A percentile compares a stretch with the other conserved stretches of the same genome.
Conservation (phyloP, 306 rosid genomes). For the Carpinus viminea region DNA sequence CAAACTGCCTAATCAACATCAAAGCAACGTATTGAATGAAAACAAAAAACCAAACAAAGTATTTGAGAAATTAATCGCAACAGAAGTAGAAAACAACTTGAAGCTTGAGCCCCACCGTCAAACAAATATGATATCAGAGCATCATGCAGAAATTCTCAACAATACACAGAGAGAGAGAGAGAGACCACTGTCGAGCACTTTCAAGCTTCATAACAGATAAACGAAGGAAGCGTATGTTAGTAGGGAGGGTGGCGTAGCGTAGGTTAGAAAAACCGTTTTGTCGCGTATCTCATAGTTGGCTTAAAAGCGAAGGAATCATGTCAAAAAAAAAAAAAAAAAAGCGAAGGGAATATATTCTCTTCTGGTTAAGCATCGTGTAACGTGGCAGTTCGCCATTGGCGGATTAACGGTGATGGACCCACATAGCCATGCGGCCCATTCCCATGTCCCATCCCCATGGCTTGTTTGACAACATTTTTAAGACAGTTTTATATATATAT, state of each 20-base stretch:
- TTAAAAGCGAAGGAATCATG: not conserved
- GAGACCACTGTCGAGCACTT: not conserved
- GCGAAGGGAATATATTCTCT: not conserved
- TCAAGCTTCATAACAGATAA: not conserved
- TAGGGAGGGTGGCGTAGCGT: conserved; percentile 14
- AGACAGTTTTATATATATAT: too few relatives aligned
- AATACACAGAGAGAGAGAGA: not conserved
- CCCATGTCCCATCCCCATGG: too few relatives aligned
- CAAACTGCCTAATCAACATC: not conserved
- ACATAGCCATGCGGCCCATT: not conserved
- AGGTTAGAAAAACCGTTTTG: not conserved
- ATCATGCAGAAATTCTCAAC: not conserved
- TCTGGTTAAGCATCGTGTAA: not conserved
- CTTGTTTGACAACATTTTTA: too few relatives aligned
- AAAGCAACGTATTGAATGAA: not conserved
- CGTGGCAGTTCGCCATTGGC: not conserved
- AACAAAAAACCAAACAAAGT: not conserved
- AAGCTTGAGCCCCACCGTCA: not conserved
- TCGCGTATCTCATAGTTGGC: not conserved
- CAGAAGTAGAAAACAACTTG: not conserved
- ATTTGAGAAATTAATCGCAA: not conserved
- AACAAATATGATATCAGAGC: not conserved
- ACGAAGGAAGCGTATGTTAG: conserved; percentile 18
- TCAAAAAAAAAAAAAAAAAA: too few relatives aligned
- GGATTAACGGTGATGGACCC: not conserved